Evolutionary conservation across 805 yeast species (phyloP).

Genomic region (Yarrowia porcina): DNA sequence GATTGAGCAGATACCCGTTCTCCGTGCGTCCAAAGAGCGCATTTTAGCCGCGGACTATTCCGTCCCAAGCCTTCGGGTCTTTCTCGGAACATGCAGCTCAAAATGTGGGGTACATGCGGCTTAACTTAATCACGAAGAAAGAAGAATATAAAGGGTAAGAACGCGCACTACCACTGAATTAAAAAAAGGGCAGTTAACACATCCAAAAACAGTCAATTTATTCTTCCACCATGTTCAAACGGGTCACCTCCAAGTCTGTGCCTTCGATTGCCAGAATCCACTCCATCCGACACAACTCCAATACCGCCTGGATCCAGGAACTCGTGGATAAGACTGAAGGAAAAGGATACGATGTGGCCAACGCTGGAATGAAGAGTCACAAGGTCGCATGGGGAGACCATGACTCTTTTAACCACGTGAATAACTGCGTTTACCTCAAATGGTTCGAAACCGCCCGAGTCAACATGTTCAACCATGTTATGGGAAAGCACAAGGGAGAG

Average conservation of each 20-base stretch:
- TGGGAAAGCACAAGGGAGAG: constrained; percentile 23
- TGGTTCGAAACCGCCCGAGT: constrained; percentile 39
- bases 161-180: no score
- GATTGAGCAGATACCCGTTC: not conserved
- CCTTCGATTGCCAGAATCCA: not conserved
- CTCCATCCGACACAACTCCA: constrained; percentile 9
- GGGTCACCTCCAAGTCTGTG: not conserved
- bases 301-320: constrained; percentile 31
- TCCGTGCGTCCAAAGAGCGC: not conserved
- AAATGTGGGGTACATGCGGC: constrained; percentile 14
- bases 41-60: not conserved
- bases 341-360: constrained; percentile 30
- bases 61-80: not conserved
- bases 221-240: not conserved
- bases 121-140: constrained; percentile 11
- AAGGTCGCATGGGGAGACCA: constrained; percentile 35
- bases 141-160: no score
- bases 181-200: no score
- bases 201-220: no score
- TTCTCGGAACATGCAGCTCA: not conserved
- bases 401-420: constrained; percentile 38
- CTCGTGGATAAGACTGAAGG: constrained; percentile 32
- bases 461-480: constrained; percentile 30
- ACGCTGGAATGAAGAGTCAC: constrained; percentile 31
- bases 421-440: constrained; percentile 37